A percentile compares a stretch with the other conserved stretches of the same genome.
Conservation (phyloP, 345 rosid genomes). For the Eucalyptus pauciflora region DNA sequence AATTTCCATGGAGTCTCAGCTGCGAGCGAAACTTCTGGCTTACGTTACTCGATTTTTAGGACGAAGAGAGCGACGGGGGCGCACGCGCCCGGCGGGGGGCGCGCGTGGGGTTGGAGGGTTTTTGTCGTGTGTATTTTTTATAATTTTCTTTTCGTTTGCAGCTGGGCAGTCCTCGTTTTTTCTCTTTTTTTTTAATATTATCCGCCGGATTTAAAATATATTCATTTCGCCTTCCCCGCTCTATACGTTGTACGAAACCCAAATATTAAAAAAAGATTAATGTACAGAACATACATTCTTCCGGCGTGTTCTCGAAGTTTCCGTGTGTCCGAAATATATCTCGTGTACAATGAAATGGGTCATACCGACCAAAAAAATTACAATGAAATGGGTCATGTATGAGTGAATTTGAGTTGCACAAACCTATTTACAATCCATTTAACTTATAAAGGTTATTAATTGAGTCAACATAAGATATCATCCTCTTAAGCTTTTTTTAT, state of each 20-base stretch:
- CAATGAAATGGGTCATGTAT: too few relatives aligned
- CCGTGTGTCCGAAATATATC: background rate
- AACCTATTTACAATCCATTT: fast-evolving
- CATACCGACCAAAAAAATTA: too few relatives aligned
- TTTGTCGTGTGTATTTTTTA: background rate
- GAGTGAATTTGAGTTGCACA: too few relatives aligned
- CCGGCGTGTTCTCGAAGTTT: background rate
- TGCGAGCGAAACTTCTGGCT: background rate
- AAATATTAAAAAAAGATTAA: background rate
- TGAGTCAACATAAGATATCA: too few relatives aligned
- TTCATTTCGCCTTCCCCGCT: background rate
- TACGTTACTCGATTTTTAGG: background rate
- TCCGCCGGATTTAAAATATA: background rate
- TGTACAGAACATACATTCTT: background rate
- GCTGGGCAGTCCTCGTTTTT: background rate
- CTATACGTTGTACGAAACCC: background rate
- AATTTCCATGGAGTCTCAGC: background rate
- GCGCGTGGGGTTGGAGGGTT: background rate
- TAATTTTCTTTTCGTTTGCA: background rate
- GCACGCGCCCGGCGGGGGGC: background rate
- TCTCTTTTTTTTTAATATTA: background rate
- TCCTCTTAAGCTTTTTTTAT: too few relatives aligned
- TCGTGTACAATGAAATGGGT: too few relatives aligned
- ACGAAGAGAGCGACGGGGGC: background rate
- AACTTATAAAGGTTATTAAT: too few relatives aligned